These are phyloP conservation scores for Alternaria postmessia DNA, from an alignment of 2,329 filamentous ascomycete genomes.

Conservation along the genomic window DNA sequence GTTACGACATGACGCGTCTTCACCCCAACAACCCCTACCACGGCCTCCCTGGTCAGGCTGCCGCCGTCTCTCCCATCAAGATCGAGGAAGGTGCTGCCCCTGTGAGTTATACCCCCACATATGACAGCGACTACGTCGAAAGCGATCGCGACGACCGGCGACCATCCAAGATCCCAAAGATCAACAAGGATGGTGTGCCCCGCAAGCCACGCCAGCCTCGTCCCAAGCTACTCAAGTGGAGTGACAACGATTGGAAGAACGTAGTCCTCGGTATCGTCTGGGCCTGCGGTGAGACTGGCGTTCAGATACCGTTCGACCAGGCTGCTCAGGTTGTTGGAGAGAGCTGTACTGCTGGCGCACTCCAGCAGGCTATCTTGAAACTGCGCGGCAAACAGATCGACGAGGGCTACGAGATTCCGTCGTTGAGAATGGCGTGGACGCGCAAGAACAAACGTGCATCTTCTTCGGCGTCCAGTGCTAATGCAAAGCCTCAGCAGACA, in stretches of 20 bases:
- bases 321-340: conserved; percentile 36
- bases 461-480: conserved; percentile 15
- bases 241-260: conserved; percentile 39
- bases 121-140: conserved; percentile 23
- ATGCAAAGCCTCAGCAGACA: not conserved
- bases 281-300: conserved; percentile 39
- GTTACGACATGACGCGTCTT: not conserved
- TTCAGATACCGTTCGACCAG: conserved; percentile 43
- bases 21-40: not conserved
- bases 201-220: conserved; percentile 45
- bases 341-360: conserved; percentile 35
- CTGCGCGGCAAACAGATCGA: conserved; percentile 31
- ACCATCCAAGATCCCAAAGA: conserved; percentile 28
- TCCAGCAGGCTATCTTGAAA: conserved; percentile 48
- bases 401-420: conserved; percentile 32
- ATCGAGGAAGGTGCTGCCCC: not conserved
- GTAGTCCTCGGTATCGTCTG: conserved; percentile 40
- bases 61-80: not conserved
- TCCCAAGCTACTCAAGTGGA: conserved; percentile 41
- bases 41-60: not conserved
- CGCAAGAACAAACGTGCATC: conserved; percentile 22
- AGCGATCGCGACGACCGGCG: conserved; percentile 22
- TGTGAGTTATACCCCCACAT: conserved; percentile 24
- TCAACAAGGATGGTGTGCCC: conserved; percentile 38
- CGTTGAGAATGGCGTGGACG: conserved; percentile 36